Percentiles rank a stretch among this genome's conserved stretches.
Evolutionary conservation across 139 green algal species (phyloP).

Genomic region (Auxenochlorella pyrenoidosa): DNA sequence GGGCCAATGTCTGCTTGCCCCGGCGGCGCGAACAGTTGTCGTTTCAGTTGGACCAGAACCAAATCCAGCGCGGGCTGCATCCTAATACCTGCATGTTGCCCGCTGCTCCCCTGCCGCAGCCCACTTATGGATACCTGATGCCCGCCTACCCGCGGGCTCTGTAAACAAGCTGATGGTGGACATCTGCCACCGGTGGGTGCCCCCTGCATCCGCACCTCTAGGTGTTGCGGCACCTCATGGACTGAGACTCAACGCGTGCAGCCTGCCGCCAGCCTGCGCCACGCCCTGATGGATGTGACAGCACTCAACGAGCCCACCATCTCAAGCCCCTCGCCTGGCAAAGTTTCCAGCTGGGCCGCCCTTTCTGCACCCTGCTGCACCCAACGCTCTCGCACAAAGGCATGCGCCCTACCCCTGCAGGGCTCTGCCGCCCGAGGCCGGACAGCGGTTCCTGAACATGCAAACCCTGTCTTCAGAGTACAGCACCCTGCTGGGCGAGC

Average conservation of each 20-base stretch:
- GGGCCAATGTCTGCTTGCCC: too few relatives aligned
- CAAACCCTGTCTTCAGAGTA: neutral
- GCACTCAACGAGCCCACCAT: too few relatives aligned
- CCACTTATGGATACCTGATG: neutral
- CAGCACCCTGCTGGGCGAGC: neutral
- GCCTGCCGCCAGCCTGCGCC: too few relatives aligned
- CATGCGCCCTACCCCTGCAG: neutral
- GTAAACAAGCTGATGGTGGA: neutral
- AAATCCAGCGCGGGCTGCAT: too few relatives aligned
- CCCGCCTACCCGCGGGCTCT: neutral
- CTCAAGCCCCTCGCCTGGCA: neutral
- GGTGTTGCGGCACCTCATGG: too few relatives aligned
- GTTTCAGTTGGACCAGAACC: too few relatives aligned
- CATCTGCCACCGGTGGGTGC: constrained; percentile 1
- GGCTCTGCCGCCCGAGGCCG: neutral
- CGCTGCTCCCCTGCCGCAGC: neutral
- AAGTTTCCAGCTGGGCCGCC: neutral
- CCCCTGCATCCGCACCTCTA: neutral
- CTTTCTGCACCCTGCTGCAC: neutral
- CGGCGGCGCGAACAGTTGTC: neutral
- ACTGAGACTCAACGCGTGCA: too few relatives aligned
- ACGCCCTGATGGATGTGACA: too few relatives aligned
- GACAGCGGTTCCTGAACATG: neutral
- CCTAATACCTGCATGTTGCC: neutral
- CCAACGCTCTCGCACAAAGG: neutral